A percentile compares a stretch with the other conserved stretches of the same genome.
phyloP scores from a whole-genome alignment of 805 yeast species.

The Saccharomyces mikatae region DNA sequence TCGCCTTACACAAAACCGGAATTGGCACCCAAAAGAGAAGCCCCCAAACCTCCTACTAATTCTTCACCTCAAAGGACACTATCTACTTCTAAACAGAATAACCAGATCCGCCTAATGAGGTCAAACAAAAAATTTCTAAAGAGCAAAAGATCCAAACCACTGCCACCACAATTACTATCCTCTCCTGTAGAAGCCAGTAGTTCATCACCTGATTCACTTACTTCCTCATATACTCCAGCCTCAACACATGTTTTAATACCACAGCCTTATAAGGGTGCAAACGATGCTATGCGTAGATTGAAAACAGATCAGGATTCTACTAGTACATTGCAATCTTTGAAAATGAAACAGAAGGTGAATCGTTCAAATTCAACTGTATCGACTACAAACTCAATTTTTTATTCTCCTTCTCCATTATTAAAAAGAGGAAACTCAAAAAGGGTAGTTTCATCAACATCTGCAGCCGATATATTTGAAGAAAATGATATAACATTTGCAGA shows the following conservation, averaged over 20 bases:
- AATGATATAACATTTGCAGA: constrained; percentile 67
- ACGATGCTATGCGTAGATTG: constrained; percentile 6
- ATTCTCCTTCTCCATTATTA: constrained; percentile 21
- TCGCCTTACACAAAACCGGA: constrained; percentile 59
- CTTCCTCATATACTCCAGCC: constrained; percentile 37
- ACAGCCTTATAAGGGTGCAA: constrained; percentile 34
- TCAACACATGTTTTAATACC: constrained; percentile 37
- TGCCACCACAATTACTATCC: constrained; percentile 11
- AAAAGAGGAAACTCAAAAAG: constrained; percentile 28
- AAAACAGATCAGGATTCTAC: constrained; percentile 7
- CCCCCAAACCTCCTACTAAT: constrained; percentile 58
- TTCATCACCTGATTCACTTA: constrained; percentile 16
- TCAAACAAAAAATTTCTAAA: constrained; percentile 8
- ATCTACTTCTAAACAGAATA: constrained; percentile 10
- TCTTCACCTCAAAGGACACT: constrained; percentile 17
- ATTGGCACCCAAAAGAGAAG: constrained; percentile 60
- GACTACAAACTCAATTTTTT: constrained; percentile 10
- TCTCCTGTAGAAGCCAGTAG: constrained; percentile 6
- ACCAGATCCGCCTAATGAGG: constrained; percentile 13
- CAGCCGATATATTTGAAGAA: constrained; percentile 55
- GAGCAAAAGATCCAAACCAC: constrained; percentile 12
- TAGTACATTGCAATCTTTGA: constrained; percentile 6
- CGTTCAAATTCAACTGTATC: constrained; percentile 17
- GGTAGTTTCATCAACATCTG: constrained; percentile 30
- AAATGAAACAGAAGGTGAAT: constrained; percentile 11